Conservation (phyloP, 768 basidiomycete genomes). For the Rickenella mellea region DNA sequence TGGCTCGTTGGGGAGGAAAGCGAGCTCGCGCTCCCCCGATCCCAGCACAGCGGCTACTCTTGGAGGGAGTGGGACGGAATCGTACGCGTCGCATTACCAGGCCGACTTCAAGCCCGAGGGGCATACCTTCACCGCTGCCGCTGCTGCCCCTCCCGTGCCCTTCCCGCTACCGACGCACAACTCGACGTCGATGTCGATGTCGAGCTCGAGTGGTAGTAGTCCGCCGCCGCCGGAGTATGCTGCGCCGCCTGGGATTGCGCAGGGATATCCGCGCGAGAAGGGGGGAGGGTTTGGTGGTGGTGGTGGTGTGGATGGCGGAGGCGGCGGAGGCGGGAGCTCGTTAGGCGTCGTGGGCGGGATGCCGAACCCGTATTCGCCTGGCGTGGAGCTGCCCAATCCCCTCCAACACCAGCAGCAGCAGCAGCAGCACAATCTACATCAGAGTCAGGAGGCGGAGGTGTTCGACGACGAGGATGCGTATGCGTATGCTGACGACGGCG, state of each 20-base stretch:
- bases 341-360: no score
- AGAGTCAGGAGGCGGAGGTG: no score
- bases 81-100: conserved; percentile 3
- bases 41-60: neutral
- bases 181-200: no score
- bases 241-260: neutral
- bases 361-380: conserved; percentile 11
- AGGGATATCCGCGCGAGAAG: no score
- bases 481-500: no score
- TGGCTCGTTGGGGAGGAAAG: conserved; percentile 4
- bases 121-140: neutral
- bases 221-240: neutral
- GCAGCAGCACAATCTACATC: no score
- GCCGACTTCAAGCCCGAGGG: conserved; percentile 1
- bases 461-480: conserved; percentile 9
- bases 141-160: no score
- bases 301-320: no score
- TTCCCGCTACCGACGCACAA: no score
- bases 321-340: no score
- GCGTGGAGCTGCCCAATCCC: conserved; percentile 5
- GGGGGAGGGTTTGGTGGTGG: no score
- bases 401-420: neutral
- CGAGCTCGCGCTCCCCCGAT: neutral
- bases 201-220: no score
- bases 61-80: neutral